Conservation (phyloP, 805 yeast genomes). For the Kodamaea leandrae region DNA sequence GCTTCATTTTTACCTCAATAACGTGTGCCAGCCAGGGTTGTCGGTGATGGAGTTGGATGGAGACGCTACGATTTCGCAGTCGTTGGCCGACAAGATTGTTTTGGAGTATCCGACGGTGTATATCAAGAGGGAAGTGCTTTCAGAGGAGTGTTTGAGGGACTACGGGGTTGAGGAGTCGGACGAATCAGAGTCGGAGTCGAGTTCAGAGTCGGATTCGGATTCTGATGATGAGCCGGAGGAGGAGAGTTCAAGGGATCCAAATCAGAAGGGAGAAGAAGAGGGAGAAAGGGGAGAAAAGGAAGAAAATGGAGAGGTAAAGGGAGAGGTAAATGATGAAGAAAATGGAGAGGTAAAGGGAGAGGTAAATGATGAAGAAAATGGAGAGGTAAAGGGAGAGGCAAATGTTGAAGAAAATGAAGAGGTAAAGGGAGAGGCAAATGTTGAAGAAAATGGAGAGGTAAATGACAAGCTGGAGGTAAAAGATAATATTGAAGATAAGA, state of each 20-base stretch:
- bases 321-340: neutral
- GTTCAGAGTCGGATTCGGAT: too few relatives aligned
- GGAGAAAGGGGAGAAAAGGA: neutral
- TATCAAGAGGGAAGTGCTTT: conserved; percentile 22
- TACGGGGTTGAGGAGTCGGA: neutral
- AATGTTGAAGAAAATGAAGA: neutral
- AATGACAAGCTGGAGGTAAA: neutral
- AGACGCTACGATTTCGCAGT: conserved; percentile 41
- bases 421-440: neutral
- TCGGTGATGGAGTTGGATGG: conserved; percentile 39
- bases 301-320: neutral
- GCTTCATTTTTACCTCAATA: conserved; percentile 32
- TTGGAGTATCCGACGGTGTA: conserved; percentile 76
- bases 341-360: neutral
- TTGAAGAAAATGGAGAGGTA: neutral
- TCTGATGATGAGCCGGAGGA: conserved; percentile 12
- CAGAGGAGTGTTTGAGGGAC: neutral
- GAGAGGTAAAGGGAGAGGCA: neutral
- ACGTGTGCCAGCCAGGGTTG: conserved; percentile 23
- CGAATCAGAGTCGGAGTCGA: too few relatives aligned
- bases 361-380: neutral
- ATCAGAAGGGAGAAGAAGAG: neutral
- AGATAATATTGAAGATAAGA: neutral
- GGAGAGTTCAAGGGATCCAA: conserved; percentile 5
- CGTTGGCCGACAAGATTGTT: conserved; percentile 55